phyloP scores from a whole-genome alignment of 2,329 filamentous ascomycete species.

The Cladosporium austrohemisphaericum region DNA sequence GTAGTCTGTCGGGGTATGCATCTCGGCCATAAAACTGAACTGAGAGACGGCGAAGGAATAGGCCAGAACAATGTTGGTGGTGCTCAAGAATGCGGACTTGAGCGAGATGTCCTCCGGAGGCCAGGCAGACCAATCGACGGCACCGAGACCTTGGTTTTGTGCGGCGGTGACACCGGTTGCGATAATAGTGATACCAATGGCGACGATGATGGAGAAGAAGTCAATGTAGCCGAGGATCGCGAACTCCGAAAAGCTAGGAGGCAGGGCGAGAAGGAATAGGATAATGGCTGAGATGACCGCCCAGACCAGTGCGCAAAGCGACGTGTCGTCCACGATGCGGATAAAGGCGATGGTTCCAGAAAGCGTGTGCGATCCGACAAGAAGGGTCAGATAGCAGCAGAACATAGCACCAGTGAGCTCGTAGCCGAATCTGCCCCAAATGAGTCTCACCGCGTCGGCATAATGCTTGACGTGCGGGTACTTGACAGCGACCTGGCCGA shows the following conservation, averaged over 20 bases:
- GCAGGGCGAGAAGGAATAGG: conserved; percentile 34
- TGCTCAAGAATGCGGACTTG: conserved; percentile 58
- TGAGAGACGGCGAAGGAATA: conserved; percentile 55
- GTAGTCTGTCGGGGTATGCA: conserved; percentile 61
- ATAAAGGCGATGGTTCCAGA: conserved; percentile 47
- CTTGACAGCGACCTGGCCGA: conserved; percentile 57
- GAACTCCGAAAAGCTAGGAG: conserved; percentile 36
- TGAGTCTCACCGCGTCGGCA: conserved; percentile 41
- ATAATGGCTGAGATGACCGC: conserved; percentile 42
- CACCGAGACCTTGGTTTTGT: conserved; percentile 26
- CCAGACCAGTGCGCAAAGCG: conserved; percentile 42
- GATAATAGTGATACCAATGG: conserved; percentile 35
- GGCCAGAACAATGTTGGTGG: conserved; percentile 70
- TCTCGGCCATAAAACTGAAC: conserved; percentile 64
- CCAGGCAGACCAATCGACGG: conserved; percentile 34
- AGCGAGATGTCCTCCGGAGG: conserved; percentile 39
- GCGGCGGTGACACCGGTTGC: conserved; percentile 32
- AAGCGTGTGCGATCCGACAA: conserved; percentile 43
- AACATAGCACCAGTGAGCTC: conserved; percentile 44
- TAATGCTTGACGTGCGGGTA: conserved; percentile 45
- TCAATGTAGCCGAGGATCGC: conserved; percentile 36
- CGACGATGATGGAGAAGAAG: conserved; percentile 34
- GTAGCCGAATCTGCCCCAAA: conserved; percentile 42
- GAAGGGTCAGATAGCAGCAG: conserved; percentile 40
- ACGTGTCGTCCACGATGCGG: conserved; percentile 36